Evolutionary conservation across 176 grass and related monocot species (phyloP), one percentile per base, ranked within the genome.

Genomic region (Dendrocalamus sinicus): DNA sequence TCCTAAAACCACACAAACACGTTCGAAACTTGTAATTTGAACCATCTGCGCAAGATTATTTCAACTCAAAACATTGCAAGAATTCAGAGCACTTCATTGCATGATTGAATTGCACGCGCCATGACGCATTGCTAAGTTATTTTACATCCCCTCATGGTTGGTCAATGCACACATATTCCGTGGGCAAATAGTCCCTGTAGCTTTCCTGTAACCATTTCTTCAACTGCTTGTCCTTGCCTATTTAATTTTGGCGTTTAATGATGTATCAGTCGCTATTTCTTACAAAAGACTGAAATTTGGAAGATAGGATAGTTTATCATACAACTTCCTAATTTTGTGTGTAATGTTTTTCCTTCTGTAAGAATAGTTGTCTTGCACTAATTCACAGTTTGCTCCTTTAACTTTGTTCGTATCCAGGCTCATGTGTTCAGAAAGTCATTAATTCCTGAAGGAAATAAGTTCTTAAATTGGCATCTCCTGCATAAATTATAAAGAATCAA

Each of bases 191-290:
- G 6, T 5, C 9, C 17, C 44, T 26, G 3, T 81, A 59, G 81
- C 76, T 85, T 74, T 85, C 87, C 73, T 82, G 72, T 14, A 71
- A 46, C 75, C 23, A 84, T 40, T 80, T 78, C 32, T 55, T 76
- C 69, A 76, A 77, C 79, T 82, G 53, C 76, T 72, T 80, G 37
- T 73, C 81, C 70, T 75, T 67, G 70, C 5, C 24, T 74, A 55
- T 67, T 90, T 77, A 83, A 39, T 39, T 39, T 6, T 39, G 37
- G 37, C 37, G 37, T 39, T 39, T 39, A 39, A 73, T 86, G 73
- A 58, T 12, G 86, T 20, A 43, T 16, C 37, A 22, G 60, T 75
- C 41, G 14, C 57, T 79, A 30, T 79, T 90, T 82, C 79, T 73
- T 78, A 67, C 58, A 79, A 73, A 81, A 60, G 73, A 28, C 11